Evolutionary conservation across 306 rosid genomes (phyloP), one percentile per base, ranked within the genome.

Genomic region (Dryas octopetala): DNA sequence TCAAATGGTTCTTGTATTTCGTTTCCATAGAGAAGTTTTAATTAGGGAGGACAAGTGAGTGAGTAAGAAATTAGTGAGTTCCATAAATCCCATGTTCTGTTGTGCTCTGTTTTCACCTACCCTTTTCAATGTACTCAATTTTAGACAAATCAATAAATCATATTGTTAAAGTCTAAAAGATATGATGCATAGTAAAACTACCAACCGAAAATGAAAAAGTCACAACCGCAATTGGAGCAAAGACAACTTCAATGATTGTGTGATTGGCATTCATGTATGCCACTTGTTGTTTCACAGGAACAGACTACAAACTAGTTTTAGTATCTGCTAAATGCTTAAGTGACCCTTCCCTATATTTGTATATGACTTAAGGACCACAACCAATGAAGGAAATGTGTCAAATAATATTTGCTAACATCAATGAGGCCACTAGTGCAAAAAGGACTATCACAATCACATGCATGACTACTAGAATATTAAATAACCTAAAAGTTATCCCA

Each of bases 211-310:
- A 52, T 71, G 53, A 17, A 71, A 71, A 53, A 71, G 53, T 12
- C 11, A 1, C 14, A 71, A 71, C 75, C 75, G 75, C 65, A 54
- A 71, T 71, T 71, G 64, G 75, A 64, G 75, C 75, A 71, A 40
- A 43, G 14, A 44, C 47, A 54, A 15, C 19, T 9, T 40, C 40
- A 38, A 9, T n/a, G n/a, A 70, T 40, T 54, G 2, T 2, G 0
- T 28, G 44, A 68, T n/a, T 68, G 59, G 60, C 26, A 68, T n/a
- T 48, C 59, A 68, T 68, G 59, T 8, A 32, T 19, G 15, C 66
- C 66, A 32, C 66, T 61, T 32, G 8, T 5, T 46, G 66, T 61
- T 32, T 11, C 44, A 38, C 66, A 61, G 44, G 28, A 55, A 17
- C 28, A 17, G 2, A 54, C 26, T 10, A 15, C 59, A 16, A 2